Evolutionary conservation across 2,329 filamentous ascomycete species (phyloP).

Genomic region (Fusarium sambucinum): DNA sequence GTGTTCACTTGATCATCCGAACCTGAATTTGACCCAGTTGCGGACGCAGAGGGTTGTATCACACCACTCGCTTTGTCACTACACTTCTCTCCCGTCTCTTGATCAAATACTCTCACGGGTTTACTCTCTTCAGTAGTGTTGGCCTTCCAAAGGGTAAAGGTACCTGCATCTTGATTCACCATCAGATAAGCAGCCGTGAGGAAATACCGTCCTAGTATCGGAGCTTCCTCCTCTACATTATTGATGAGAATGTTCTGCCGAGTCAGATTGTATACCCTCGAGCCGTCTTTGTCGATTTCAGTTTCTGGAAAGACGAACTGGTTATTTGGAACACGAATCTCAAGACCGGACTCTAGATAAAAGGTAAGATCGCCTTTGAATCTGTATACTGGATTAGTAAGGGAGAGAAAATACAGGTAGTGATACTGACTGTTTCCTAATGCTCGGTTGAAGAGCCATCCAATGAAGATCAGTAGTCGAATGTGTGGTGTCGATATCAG

Average conservation of each 20-base stretch:
- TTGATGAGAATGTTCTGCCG: conserved; percentile 47
- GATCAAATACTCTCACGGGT: conserved; percentile 23
- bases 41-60: conserved; percentile 22
- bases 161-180: conserved; percentile 51
- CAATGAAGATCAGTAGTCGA: conserved; percentile 36
- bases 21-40: background rate
- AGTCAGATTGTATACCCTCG: conserved; percentile 28
- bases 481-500: background rate
- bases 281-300: conserved; percentile 46
- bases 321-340: conserved; percentile 48
- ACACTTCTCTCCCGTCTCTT: conserved; percentile 14
- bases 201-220: conserved; percentile 52
- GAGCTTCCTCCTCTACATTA: conserved; percentile 29
- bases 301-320: conserved; percentile 50
- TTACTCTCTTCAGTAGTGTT: conserved; percentile 43
- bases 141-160: conserved; percentile 53
- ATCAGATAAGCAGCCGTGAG: conserved; percentile 53
- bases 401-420: accelerated
- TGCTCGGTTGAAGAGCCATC: conserved; percentile 31
- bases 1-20: background rate
- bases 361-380: conserved; percentile 50
- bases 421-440: conserved; percentile 24
- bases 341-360: conserved; percentile 45
- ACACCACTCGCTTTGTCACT: conserved; percentile 15
- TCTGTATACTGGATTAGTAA: conserved; percentile 8